Evolutionary conservation across 306 rosid species (phyloP).

Genomic region (Hippophae tibetana): DNA sequence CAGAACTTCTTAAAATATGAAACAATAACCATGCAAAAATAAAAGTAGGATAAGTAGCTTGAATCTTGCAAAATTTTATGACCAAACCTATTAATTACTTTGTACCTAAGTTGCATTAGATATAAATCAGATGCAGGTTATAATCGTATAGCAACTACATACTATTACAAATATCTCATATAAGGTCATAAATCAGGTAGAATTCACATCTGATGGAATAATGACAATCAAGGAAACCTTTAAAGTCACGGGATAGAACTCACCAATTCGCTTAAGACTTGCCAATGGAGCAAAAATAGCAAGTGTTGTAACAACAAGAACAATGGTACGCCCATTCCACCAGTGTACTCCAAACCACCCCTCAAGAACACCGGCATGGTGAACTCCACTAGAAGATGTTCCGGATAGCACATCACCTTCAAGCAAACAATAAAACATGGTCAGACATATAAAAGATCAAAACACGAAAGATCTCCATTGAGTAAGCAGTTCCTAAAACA

Average conservation of each 20-base stretch:
- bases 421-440: conserved; percentile 21
- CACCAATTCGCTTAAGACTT: conserved; percentile 73
- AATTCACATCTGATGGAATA: not conserved
- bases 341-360: conserved; percentile 85
- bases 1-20: not conserved
- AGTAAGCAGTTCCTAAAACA: not conserved
- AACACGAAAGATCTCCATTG: not conserved
- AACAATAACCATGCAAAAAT: not conserved
- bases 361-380: conserved; percentile 71
- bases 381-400: conserved; percentile 62
- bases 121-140: not conserved
- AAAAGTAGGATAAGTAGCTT: not conserved
- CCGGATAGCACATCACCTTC: conserved; percentile 92
- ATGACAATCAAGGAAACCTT: not conserved
- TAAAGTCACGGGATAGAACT: conserved; percentile 4
- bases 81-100: not conserved
- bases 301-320: conserved; percentile 50
- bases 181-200: not conserved
- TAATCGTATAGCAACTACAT: not conserved
- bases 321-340: conserved; percentile 66
- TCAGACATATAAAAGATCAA: not conserved
- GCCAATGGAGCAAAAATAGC: conserved; percentile 60
- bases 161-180: not conserved
- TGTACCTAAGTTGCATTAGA: not conserved
- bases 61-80: too few species aligned